A percentile compares a stretch with the other conserved stretches of the same genome.
These are phyloP conservation scores for Papiliotrema fonsecae DNA, from an alignment of 1,284 basidiomycete species.

Conservation along the genomic window DNA sequence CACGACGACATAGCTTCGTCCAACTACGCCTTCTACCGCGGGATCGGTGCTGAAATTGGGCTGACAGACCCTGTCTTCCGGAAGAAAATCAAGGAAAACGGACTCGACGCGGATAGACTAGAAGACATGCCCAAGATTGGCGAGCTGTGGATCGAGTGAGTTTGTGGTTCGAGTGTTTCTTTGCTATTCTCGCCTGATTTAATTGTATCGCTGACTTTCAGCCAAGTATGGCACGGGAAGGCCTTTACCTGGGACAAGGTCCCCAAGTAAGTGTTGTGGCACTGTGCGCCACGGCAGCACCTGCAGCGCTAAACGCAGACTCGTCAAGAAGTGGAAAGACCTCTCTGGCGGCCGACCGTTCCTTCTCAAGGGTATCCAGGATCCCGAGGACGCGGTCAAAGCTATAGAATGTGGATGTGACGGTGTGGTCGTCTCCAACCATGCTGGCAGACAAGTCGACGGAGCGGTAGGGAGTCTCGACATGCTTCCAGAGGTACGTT, in stretches of 20 bases:
- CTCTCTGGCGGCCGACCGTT: constrained; percentile 57
- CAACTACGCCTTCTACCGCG: constrained; percentile 47
- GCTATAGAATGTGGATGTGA: constrained; percentile 62
- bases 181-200: no score
- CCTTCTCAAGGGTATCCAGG: constrained; percentile 62
- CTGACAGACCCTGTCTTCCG: constrained; percentile 61
- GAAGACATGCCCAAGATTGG: constrained; percentile 20
- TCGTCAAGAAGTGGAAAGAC: constrained; percentile 53
- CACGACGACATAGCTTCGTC: constrained; percentile 56
- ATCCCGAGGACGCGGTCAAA: constrained; percentile 61
- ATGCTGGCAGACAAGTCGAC: constrained; percentile 77
- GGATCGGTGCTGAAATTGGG: constrained; percentile 54
- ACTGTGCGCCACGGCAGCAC: not conserved
- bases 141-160: constrained; percentile 25
- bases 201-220: no score
- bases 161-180: constrained; percentile 24
- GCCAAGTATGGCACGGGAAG: constrained; percentile 47
- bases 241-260: constrained; percentile 58
- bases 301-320: constrained; percentile 9
- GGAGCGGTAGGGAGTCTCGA: constrained; percentile 67
- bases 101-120: constrained; percentile 18
- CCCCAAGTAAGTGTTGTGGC: constrained; percentile 23
- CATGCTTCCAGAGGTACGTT: constrained; percentile 54
- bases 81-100: constrained; percentile 52
- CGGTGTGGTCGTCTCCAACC: constrained; percentile 75